Evolutionary conservation across 257 asterid species (phyloP), one percentile per base, ranked within the genome.

Genomic region (Plantago major): DNA sequence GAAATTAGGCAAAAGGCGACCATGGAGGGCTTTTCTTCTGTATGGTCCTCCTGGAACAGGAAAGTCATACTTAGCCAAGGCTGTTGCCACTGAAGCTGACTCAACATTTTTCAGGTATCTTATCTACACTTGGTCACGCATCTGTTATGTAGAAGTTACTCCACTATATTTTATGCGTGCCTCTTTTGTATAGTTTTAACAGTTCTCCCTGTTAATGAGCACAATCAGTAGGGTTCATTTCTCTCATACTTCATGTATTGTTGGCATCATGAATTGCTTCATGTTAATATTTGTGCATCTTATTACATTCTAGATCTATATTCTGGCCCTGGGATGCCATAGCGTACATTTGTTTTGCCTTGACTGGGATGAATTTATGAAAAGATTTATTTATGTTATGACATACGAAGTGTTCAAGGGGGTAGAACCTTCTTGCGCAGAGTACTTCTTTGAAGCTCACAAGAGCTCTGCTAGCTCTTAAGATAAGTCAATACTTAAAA

Each of bases 21-120:
- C 88, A 4, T 82, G 85, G 88, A 76, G 85, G 62, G 85, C 88
- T 50, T 82, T 82, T 70, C 78, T 82, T 49, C 54, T 82, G 42
- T 82, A 82, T 28, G 85, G 85, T 55, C 88, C 88, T 15, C 88
- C 88, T 55, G 88, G 85, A 60, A 82, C 88, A 45, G 88, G 88
- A 68, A 82, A 82, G 73, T 82, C 85, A 3, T 82, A 79, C 64
- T 68, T 82, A 70, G 83, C 88, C 51, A 82, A 82, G 67, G 88
- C 88, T 56, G 83, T 82, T 68, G 88, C 88, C 55, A 82, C 88
- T 4, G 88, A 79, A 69, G 81, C 85, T 10, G 88, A 79, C 58
- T 82, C 89, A 2, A 82, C 82, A 18, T 79, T 82, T 66, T 77
- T 82, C 78, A 79, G 89, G 89, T 82, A 72, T 45, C 51, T 58